Evolutionary conservation across 225 moss, liverwort and hornwort species (phyloP), one percentile per base, ranked within the genome.

Genomic region (Pseudisothecium myosuroides): DNA sequence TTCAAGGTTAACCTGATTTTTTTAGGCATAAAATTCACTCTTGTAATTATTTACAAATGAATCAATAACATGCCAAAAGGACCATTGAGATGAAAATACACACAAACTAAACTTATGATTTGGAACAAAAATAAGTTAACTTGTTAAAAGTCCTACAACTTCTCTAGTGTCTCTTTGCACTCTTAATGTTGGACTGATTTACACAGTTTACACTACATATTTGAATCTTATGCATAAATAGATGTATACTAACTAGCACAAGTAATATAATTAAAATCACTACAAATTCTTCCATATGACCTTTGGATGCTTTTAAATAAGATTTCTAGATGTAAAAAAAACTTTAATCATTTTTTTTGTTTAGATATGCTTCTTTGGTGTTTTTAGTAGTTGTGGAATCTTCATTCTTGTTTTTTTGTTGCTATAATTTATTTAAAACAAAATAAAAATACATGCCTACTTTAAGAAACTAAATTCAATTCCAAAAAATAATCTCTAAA

Each of bases 261-360:
- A 76, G 32, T 20, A 20, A 75, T 20, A 49, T 20, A 32, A 7
- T 32, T 32, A 4, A 75, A 75, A 32, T 18, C 7, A 7, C 4
- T 4, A 12, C 1, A 12, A 31, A 31, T 1, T 20, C 12, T 34
- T 32, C 7, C 1, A 19, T 8, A 0, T 8, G 13, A 12, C 27
- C 2, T 50, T 76, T 7, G 8, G 4, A 32, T 50, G 47, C 7
- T 76, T 75, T 75, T 19, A 31, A 47, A 47, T 31, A 11, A 18
- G 6, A 18, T 18, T 47, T 47, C 2, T 31, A 47, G 7, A 31
- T 29, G 74, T 12, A 50, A 76, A 50, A 26, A 34, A 50, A 5
- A 8, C 62, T 34, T 50, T 34, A 5, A 34, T 31, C 8, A 34
- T 13, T 12, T 29, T 16, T 8, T 27, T 4, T 31, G 29, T 49